These are phyloP conservation scores for Kwoniella dendrophila DNA, from an alignment of 768 basidiomycete genomes.

Conservation along the genomic window DNA sequence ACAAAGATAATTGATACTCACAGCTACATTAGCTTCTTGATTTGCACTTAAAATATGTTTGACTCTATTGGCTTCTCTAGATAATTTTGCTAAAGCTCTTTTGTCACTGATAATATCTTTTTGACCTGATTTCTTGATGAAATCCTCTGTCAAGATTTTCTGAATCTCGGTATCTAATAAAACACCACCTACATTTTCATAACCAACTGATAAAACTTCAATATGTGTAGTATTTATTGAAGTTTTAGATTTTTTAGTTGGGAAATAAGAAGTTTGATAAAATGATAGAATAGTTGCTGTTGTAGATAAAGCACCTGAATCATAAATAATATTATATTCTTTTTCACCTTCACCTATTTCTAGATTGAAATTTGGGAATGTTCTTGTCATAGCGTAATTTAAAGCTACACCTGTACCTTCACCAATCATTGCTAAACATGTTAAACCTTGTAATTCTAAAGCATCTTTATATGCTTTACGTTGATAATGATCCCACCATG, in stretches of 20 bases:
- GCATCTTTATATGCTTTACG: constrained; percentile 90
- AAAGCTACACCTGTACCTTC: constrained; percentile 83
- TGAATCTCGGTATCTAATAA: constrained; percentile 80
- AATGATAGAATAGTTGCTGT: constrained; percentile 55
- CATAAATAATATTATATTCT: constrained; percentile 79
- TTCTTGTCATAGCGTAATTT: constrained; percentile 96
- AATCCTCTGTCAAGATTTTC: constrained; percentile 74
- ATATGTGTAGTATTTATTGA: constrained; percentile 66
- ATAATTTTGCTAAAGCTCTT: constrained; percentile 85
- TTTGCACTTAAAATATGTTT: constrained; percentile 95
- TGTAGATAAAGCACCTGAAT: constrained; percentile 74
- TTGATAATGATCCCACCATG: constrained; percentile 86
- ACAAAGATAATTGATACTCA: constrained; percentile 56
- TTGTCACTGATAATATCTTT: constrained; percentile 70
- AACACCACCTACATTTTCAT: constrained; percentile 77
- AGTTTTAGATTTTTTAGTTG: constrained; percentile 55
- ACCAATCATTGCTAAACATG: constrained; percentile 78
- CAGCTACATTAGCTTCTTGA: constrained; percentile 71
- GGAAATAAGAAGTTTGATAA: constrained; percentile 47
- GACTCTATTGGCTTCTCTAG: constrained; percentile 89
- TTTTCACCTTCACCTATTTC: constrained; percentile 60
- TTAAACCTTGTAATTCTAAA: constrained; percentile 84
- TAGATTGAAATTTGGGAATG: constrained; percentile 63
- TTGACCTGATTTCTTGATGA: constrained; percentile 61
- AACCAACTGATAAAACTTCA: constrained; percentile 77